phyloP scores from a whole-genome alignment of 768 basidiomycete genomes.

The Termitomyces sp. region DNA sequence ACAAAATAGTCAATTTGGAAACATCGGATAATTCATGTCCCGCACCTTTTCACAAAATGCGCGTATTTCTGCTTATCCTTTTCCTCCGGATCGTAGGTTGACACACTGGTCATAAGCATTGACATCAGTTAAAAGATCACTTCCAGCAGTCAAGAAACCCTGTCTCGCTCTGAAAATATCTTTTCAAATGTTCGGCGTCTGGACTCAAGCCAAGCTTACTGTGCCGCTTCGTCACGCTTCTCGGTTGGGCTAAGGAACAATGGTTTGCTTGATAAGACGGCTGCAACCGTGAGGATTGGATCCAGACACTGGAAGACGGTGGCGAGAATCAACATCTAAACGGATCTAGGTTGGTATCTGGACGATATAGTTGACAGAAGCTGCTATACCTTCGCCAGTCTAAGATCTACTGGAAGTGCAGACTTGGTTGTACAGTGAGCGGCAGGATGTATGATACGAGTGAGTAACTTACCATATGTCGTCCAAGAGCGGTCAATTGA shows the following conservation, averaged over 20 bases:
- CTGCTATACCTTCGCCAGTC: slow-evolving; percentile 70
- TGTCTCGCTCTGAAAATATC: slow-evolving; percentile 56
- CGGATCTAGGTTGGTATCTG: neutral
- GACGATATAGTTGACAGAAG: neutral
- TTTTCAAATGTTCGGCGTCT: neutral
- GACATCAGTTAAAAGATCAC: slow-evolving; percentile 83
- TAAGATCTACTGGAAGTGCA: slow-evolving; percentile 82
- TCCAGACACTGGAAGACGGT: slow-evolving; percentile 81
- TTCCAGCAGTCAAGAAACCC: slow-evolving; percentile 66
- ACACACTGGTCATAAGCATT: slow-evolving; percentile 69
- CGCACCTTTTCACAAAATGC: slow-evolving; percentile 71
- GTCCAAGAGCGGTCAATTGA: slow-evolving; percentile 75
- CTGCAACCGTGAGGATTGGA: slow-evolving; percentile 78
- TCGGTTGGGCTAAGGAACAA: slow-evolving; percentile 82
- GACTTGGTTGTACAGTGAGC: slow-evolving; percentile 40
- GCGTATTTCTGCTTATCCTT: slow-evolving; percentile 41
- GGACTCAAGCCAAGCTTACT: slow-evolving; percentile 37
- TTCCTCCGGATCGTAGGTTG: slow-evolving; percentile 46
- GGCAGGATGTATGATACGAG: neutral
- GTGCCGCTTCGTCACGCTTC: slow-evolving; percentile 73
- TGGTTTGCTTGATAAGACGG: slow-evolving; percentile 83
- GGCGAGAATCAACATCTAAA: slow-evolving; percentile 85
- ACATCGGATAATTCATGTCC: neutral
- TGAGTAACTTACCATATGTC: slow-evolving; percentile 56
- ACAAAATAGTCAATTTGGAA: neutral